These are phyloP conservation scores for Carnegiea gigantea DNA, from an alignment of 179 eudicot genomes.

Conservation along the genomic window DNA sequence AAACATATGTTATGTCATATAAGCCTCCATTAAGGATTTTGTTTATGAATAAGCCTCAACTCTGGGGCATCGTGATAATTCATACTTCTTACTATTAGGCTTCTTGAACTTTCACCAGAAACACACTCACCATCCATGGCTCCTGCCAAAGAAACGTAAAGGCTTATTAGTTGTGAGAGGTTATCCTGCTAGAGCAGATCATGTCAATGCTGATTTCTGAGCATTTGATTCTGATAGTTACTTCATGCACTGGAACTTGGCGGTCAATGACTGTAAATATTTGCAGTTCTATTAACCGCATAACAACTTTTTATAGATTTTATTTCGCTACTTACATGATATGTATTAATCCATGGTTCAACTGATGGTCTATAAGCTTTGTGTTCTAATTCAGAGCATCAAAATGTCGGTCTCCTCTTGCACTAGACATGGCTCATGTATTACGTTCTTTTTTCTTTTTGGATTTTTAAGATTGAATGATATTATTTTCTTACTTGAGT, in stretches of 20 bases:
- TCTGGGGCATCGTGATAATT: neutral
- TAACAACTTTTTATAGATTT: neutral
- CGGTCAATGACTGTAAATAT: neutral
- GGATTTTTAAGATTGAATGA: neutral
- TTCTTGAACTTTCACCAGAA: neutral
- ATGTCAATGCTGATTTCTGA: neutral
- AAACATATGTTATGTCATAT: too few relatives aligned
- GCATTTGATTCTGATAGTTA: too few relatives aligned
- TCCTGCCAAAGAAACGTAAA: neutral
- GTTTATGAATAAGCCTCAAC: neutral
- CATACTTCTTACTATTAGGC: neutral
- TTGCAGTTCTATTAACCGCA: neutral
- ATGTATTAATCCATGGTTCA: neutral
- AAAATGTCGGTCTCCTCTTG: neutral
- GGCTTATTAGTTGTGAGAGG: neutral
- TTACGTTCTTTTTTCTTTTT: neutral
- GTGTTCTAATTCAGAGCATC: neutral
- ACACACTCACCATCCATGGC: neutral
- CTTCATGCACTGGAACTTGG: neutral
- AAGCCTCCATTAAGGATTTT: neutral
- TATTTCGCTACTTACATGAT: neutral
- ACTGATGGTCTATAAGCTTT: neutral
- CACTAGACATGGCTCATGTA: neutral
- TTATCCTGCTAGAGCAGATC: neutral
- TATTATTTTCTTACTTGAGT: conserved; percentile 24